phyloP scores from a whole-genome alignment of 2,329 filamentous ascomycete genomes.

The Parastagonospora nodorum region DNA sequence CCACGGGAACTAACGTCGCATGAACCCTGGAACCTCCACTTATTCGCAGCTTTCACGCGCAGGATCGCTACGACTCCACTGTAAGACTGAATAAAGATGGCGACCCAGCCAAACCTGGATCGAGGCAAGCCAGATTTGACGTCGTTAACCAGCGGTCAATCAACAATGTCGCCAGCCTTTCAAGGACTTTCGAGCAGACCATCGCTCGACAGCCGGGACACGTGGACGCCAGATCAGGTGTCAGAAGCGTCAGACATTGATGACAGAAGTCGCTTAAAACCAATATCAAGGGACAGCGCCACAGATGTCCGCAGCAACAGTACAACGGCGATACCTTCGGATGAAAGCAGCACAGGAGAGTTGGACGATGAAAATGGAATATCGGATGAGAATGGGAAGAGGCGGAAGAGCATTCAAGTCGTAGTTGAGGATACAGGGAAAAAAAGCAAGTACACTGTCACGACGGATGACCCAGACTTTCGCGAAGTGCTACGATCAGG shows the following conservation, averaged over 20 bases:
- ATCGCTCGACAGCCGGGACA: constrained; percentile 21
- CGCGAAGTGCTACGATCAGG: constrained; percentile 52
- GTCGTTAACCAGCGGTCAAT: constrained; percentile 21
- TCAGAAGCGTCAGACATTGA: constrained; percentile 45
- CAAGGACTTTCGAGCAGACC: constrained; percentile 31
- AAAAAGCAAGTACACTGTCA: constrained; percentile 55
- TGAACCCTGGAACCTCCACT: constrained; percentile 4
- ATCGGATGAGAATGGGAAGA: constrained; percentile 16
- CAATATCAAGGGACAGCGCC: constrained; percentile 44
- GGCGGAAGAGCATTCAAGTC: constrained; percentile 52
- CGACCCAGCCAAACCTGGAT: neutral
- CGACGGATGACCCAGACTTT: constrained; percentile 56
- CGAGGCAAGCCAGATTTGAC: constrained; percentile 13
- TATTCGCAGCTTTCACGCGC: neutral
- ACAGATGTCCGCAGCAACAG: constrained; percentile 38
- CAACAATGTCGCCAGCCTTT: constrained; percentile 34
- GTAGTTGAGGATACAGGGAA: constrained; percentile 53
- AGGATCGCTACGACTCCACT: neutral
- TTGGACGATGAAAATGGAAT: constrained; percentile 4
- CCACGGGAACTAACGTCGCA: constrained; percentile 11
- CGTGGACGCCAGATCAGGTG: constrained; percentile 35
- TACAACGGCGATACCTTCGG: constrained; percentile 32
- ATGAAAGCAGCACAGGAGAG: constrained; percentile 23
- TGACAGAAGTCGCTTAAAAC: constrained; percentile 47
- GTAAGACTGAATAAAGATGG: constrained; percentile 9